These are phyloP conservation scores for Cryptosporidium muris DNA, from an alignment of 169 alveolate genomes.

Conservation along the genomic window DNA sequence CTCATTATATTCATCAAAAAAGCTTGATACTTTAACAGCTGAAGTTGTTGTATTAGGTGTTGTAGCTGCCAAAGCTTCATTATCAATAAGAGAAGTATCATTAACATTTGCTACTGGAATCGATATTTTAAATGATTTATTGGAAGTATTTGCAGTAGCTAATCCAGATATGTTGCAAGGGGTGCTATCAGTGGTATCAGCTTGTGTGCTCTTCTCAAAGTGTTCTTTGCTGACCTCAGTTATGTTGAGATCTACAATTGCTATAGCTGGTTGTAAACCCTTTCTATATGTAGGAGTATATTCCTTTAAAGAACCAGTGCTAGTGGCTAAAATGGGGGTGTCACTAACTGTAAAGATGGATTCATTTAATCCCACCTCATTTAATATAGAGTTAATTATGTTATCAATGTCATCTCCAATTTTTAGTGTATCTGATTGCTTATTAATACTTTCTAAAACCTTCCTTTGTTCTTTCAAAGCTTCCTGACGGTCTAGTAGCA, in stretches of 20 bases:
- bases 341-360: constrained; percentile 23
- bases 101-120: constrained; percentile 15
- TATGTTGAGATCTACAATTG: constrained; percentile 38
- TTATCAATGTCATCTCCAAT: constrained; percentile 41
- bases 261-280: constrained; percentile 1
- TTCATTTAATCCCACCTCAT: constrained; percentile 41
- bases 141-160: background rate
- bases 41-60: background rate
- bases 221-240: constrained; percentile 31
- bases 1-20: background rate
- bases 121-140: constrained; percentile 9
- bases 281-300: background rate
- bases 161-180: background rate
- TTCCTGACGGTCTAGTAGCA: constrained; percentile 41
- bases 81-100: background rate
- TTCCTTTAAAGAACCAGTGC: constrained; percentile 5
- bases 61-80: background rate
- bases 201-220: constrained; percentile 62
- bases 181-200: constrained; percentile 7
- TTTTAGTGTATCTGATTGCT: background rate
- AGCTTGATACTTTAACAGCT: background rate
- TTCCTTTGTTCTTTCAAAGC: constrained; percentile 53
- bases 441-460: constrained; percentile 19
- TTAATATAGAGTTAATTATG: constrained; percentile 32
- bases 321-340: constrained; percentile 6